A percentile compares a stretch with the other conserved stretches of the same genome.
phyloP scores from a whole-genome alignment of 2,329 filamentous ascomycete species.

The Arachnopeziza araneosa region DNA sequence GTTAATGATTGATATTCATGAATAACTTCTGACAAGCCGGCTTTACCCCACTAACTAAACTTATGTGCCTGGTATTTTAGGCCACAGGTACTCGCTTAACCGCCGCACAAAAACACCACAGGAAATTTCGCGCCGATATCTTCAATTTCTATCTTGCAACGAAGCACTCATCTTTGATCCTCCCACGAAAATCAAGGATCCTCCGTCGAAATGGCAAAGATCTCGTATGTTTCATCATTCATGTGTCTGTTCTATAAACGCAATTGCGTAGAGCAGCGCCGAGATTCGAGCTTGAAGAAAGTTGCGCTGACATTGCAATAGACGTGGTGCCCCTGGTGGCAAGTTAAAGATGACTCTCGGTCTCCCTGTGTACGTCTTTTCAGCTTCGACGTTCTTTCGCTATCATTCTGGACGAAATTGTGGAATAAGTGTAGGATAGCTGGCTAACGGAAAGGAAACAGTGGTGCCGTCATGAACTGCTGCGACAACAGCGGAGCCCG shows the following conservation, averaged over 20 bases:
- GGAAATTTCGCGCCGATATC: neutral
- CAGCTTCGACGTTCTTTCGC: conserved; percentile 4
- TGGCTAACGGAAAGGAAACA: conserved; percentile 32
- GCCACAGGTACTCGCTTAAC: neutral
- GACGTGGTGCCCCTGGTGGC: conserved; percentile 93
- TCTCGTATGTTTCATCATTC: conserved; percentile 46
- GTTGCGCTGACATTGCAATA: conserved; percentile 32
- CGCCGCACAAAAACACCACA: neutral
- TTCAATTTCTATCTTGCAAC: neutral
- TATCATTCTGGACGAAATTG: neutral
- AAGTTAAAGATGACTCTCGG: conserved; percentile 99
- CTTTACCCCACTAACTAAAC: too few species aligned
- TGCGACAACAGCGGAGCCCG: conserved; percentile 98
- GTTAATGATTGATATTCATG: neutral
- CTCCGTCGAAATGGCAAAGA: conserved; percentile 50
- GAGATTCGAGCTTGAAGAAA: neutral
- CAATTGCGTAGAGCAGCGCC: conserved; percentile 2
- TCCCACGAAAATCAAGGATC: neutral
- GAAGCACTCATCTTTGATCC: neutral
- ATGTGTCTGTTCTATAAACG: conserved; percentile 8
- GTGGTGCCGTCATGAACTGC: conserved; percentile 99
- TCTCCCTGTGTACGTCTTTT: conserved; percentile 90
- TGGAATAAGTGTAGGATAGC: neutral
- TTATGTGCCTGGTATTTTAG: neutral
- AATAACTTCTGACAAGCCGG: neutral